Base-by-base conservation (phyloP, 805 yeast genomes). In the Cyberlindnera nakhonratchasimensis region DNA sequence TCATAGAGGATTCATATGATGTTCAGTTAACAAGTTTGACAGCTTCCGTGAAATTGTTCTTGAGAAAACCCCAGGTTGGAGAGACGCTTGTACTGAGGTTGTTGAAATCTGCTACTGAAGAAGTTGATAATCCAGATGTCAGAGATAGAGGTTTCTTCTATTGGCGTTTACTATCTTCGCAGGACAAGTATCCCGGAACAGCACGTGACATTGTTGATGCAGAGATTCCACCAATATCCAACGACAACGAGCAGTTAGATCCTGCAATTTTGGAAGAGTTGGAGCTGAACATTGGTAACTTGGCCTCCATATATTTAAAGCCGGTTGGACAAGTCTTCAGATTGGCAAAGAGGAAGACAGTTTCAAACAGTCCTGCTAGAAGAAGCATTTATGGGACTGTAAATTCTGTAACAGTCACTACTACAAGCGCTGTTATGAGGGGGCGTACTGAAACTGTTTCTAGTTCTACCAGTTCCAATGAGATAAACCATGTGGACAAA, bases 141-240 rank as follows among this genome's bases (percentile, higher is more conserved):
- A 72, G 97, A 47, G 95, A 87, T 50, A 66, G 96, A 29, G 96
- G 91, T 0, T 82, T 70, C 55, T 79, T 87, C 64, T 90, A 91
- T 64, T 84, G 95, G 93, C 71, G 96, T 43, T 63, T 90, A 22
- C 63, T 90, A 6, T 77, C 93, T 1, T 47, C 71, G 6, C 69
- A 67, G 36, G 69, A 69, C 28, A 65, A 59, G 6, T 63, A 59
- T 30, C 63, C 65, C 6, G 68, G 69, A 16, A 64, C 69, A 3
- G 67, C 79, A 3, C 62, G 65, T 39, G 71, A 69, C 18, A 71
- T 90, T n/a, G 71, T 89, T 11, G 70, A 79, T 50, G 77, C 79
- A 12, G 66, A 68, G 3, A 53, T 78, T 17, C 95, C 96, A 0
- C 63, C 72, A 1, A 83, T 90, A 6, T 71, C 79, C 16, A 67